Base-by-base conservation (phyloP, 345 rosid genomes). In the Gossypium thurberi region DNA sequence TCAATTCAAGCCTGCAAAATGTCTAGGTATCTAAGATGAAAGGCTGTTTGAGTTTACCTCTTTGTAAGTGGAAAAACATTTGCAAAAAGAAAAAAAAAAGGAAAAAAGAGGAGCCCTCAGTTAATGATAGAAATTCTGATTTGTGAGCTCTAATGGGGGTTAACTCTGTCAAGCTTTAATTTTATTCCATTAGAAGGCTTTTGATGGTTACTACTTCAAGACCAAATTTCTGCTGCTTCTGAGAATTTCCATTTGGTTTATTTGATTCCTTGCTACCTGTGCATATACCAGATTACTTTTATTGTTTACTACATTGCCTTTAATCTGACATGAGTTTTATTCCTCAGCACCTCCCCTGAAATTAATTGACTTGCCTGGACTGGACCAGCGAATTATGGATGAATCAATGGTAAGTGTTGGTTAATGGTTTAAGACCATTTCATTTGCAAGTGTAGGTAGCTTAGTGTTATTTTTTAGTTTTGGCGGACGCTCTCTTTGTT, bases 291-390 rank as follows among this genome's bases (percentile, higher is more conserved):
- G 8, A 67, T 46, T 21, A 44, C 33, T 12, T 46, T 21, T 66
- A 8, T 15, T 26, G 21, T 50, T 15, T 68, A 12, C 56, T 46
- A 20, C 61, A 7, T 17, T 68, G n/a, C 33, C 74, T 72, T 60
- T 55, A 43, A 14, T 13, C 25, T 70, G 55, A 67, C 52, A 9
- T 55, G 28, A 57, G 17, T 37, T 28, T 26, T 71, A 28, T 65
- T 46, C 33, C 62, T 60, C 96, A 95, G 98, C 98, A 69, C 98
- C 99, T 15, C 91, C 99, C 4, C 68, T 95, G 75, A 95, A 92
- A 80, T 80, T 95, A 76, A 82, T 88, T 65, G 99, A 95, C 84
- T 86, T 95, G 77, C 99, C 99, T 73, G 99, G 99, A 79, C 73
- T 95, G 82, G 99, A 92, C 80, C 97, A 95, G 80, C 78, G 96